These are phyloP conservation scores for Sarocladiaceae sp. DNA, from an alignment of 2,329 filamentous ascomycete genomes.

Conservation along the genomic window DNA sequence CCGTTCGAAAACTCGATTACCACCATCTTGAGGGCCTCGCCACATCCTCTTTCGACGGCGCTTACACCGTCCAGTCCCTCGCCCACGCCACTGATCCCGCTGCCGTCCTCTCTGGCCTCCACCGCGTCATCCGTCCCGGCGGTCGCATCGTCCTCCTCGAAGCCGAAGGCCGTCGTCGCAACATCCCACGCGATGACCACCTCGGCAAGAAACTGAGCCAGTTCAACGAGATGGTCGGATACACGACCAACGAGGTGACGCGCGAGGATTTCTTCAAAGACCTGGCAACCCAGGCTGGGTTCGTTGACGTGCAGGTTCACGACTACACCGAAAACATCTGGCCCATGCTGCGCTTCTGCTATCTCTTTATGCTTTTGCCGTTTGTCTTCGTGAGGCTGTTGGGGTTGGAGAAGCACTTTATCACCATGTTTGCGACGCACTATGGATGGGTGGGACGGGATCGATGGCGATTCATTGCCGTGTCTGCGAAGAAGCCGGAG, in stretches of 20 bases:
- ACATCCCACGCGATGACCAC: too few species aligned
- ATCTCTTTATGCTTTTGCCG: too few species aligned
- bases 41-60: constrained; percentile 37
- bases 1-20: constrained; percentile 39
- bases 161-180: too few species aligned
- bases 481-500: too few species aligned
- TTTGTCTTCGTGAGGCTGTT: too few species aligned
- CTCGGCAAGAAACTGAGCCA: constrained; percentile 32
- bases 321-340: constrained; percentile 40
- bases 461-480: too few species aligned
- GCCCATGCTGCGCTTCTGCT: constrained; percentile 43
- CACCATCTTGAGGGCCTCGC: constrained; percentile 39
- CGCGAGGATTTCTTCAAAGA: constrained; percentile 30
- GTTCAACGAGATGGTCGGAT: constrained; percentile 38
- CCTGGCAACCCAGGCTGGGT: constrained; percentile 37
- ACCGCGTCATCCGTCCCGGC: constrained; percentile 39
- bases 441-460: too few species aligned
- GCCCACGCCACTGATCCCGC: constrained; percentile 44
- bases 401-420: too few species aligned
- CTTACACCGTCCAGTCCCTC: constrained; percentile 51
- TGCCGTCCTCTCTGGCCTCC: constrained; percentile 38
- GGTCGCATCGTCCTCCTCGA: constrained; percentile 39
- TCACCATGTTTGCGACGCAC: too few species aligned
- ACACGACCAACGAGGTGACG: constrained; percentile 33
- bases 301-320: constrained; percentile 34